phyloP scores from a whole-genome alignment of 75 land plant genomes.

The Cunninghamia lanceolata region DNA sequence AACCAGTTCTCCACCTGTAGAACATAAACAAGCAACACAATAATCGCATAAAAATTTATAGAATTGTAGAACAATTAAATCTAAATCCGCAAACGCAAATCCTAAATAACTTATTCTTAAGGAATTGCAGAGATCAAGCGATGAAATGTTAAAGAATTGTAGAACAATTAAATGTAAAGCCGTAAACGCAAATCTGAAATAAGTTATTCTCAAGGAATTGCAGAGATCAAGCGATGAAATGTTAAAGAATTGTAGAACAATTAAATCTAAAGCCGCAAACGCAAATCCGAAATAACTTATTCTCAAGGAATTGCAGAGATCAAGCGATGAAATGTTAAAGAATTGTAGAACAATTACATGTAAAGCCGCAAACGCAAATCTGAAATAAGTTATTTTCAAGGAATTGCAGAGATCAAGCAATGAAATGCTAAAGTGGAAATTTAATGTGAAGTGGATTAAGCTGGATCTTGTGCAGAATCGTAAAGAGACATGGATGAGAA shows the following conservation, averaged over 20 bases:
- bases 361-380: neutral
- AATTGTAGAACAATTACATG: neutral
- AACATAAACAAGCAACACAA: neutral
- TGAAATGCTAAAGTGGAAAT: neutral
- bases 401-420: neutral
- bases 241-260: neutral
- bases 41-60: neutral
- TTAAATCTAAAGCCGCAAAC: neutral
- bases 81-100: neutral
- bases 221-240: neutral
- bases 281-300: neutral
- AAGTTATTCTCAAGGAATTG: no score
- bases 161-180: neutral
- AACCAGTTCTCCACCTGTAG: conserved; percentile 11
- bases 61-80: neutral
- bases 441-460: no score
- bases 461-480: neutral
- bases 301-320: neutral
- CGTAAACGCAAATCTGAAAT: neutral
- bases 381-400: no score
- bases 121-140: neutral
- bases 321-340: neutral
- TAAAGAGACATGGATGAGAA: neutral
- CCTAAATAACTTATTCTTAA: no score
- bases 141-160: neutral